Evolutionary conservation across 148 eudicot species (phyloP), one percentile per base, ranked within the genome.

Genomic region (Pouteria glomerata): DNA sequence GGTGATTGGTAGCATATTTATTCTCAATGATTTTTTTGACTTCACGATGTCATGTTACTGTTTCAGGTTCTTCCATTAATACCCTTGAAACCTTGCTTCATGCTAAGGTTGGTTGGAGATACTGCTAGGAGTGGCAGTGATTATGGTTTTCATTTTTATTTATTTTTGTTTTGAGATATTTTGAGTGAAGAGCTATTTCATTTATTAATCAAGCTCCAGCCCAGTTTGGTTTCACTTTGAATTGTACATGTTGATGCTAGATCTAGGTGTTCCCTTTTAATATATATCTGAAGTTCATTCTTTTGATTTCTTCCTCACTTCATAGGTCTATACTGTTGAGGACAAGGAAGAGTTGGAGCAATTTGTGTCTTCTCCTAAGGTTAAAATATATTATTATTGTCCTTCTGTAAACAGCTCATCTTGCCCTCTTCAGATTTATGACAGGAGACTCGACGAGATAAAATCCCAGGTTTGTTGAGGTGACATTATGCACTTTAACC

Each of bases 21-120:
- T 44, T 42, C n/a, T 37, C 5, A 14, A 6, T 45, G 15, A 8
- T 31, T 69, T 45, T 50, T 15, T 26, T n/a, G 35, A 66, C 30
- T 60, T 77, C 59, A 57, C 31, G 30, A 39, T 63, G 58, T 45
- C 51, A 44, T 78, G 8, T 76, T 81, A 39, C 67, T 57, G 21
- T 82, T 89, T 77, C 91, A 95, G 99, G 89, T 80, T 91, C 89
- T 74, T 91, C 99, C 45, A 77, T 95, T 82, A 80, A 70, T 78
- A 79, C 92, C 80, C 99, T 95, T 68, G 94, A 95, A 85, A 71
- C 83, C 58, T 83, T 89, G 77, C 89, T 95, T 75, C 96, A 82
- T 77, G 92, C 99, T 35, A 95, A 95, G 97, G 99, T 95, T 76
- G 47, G 83, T 77, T 75, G n/a, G n/a, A n/a, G n/a, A n/a, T n/a